Evolutionary conservation across 345 rosid genomes (phyloP).

Genomic region (Eucalyptus tenuipes): DNA sequence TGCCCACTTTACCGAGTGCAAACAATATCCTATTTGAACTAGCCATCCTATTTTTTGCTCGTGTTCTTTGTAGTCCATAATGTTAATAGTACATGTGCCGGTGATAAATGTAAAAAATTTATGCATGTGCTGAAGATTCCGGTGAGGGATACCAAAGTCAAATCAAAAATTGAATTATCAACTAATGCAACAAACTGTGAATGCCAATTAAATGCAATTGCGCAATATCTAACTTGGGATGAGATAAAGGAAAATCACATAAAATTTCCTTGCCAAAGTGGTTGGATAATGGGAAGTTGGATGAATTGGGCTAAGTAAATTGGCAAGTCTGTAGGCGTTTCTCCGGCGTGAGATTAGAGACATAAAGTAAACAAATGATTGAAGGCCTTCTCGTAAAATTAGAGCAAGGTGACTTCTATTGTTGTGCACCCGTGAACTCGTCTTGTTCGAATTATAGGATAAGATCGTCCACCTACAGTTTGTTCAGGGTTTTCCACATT

Average conservation of each 20-base stretch:
- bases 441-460: neutral
- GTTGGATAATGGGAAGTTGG: neutral
- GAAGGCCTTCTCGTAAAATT: neutral
- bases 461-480: neutral
- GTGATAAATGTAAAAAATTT: neutral
- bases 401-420: neutral
- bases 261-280: neutral
- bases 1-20: too few species aligned
- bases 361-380: neutral
- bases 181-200: neutral
- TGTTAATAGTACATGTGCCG: neutral
- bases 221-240: neutral
- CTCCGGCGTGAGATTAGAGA: neutral
- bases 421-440: neutral
- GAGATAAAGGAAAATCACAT: neutral
- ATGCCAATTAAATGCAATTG: neutral
- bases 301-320: neutral
- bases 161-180: neutral
- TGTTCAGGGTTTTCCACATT: too few species aligned
- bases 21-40: neutral
- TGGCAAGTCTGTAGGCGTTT: neutral
- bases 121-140: neutral
- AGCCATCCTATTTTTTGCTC: neutral
- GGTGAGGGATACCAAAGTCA: accelerated
- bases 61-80: neutral